Conservation (phyloP, 148 eudicot genomes). For the Fagopyrum esculentum region DNA sequence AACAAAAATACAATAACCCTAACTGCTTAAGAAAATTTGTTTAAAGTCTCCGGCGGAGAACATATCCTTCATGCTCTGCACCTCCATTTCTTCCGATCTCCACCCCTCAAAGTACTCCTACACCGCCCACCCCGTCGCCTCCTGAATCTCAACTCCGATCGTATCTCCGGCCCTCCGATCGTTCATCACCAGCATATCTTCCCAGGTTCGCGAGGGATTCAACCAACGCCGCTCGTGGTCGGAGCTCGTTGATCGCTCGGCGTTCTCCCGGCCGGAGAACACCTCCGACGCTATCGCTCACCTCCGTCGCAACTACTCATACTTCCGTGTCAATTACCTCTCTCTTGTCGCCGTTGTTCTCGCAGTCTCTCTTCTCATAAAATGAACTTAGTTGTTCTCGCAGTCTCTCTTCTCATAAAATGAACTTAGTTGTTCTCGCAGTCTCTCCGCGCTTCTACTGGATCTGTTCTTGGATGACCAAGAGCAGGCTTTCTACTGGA, state of each 20-base stretch:
- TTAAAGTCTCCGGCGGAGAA: too few relatives aligned
- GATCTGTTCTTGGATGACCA: constrained; percentile 85
- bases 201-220: constrained; percentile 37
- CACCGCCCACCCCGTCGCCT: constrained; percentile 4
- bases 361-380: constrained; percentile 61
- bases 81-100: constrained; percentile 55
- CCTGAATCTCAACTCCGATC: constrained; percentile 27
- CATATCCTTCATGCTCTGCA: constrained; percentile 13
- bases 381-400: constrained; percentile 40
- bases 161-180: constrained; percentile 48
- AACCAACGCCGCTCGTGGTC: constrained; percentile 78
- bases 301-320: constrained; percentile 65
- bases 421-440: constrained; percentile 31
- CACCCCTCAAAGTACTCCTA: constrained; percentile 19
- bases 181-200: constrained; percentile 39
- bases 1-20: too few relatives aligned
- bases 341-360: constrained; percentile 38
- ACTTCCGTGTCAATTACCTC: constrained; percentile 81
- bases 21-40: too few relatives aligned
- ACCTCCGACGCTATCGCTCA: constrained; percentile 67
- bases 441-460: constrained; percentile 60
- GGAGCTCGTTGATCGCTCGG: constrained; percentile 65
- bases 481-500: constrained; percentile 38
- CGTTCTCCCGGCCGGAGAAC: constrained; percentile 74
- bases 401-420: constrained; percentile 62